Evolutionary conservation across 192 early-diverging fungal genomes (phyloP).

Genomic region (Mortierella alpina): DNA sequence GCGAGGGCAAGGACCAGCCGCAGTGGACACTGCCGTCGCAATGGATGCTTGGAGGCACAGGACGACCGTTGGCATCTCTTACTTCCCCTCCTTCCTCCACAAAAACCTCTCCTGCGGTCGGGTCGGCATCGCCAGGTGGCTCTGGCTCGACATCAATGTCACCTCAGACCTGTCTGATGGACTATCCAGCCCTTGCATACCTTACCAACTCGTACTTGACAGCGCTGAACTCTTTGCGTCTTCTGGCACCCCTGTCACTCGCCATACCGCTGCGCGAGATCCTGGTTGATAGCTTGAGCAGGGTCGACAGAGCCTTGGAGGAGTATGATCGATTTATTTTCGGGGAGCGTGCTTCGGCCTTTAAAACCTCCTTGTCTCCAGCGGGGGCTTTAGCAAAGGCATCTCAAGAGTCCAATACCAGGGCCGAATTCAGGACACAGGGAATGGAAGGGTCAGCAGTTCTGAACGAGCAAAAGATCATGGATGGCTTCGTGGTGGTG

Average conservation of each 20-base stretch:
- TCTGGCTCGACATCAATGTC: constrained; percentile 44
- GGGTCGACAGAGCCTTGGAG: constrained; percentile 30
- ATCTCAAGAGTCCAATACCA: neutral
- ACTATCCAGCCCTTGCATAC: constrained; percentile 73
- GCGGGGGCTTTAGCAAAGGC: neutral
- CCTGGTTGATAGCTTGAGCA: constrained; percentile 33
- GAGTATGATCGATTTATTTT: constrained; percentile 43
- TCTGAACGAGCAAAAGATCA: constrained; percentile 40
- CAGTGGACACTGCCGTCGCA: constrained; percentile 49
- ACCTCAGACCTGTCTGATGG: constrained; percentile 65
- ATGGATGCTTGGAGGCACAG: constrained; percentile 60
- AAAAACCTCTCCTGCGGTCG: constrained; percentile 21
- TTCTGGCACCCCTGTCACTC: constrained; percentile 61
- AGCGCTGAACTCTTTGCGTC: constrained; percentile 73
- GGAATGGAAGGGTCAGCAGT: constrained; percentile 34
- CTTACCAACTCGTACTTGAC: constrained; percentile 74
- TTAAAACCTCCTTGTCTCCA: neutral
- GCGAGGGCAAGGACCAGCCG: constrained; percentile 39
- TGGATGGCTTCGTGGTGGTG: constrained; percentile 46
- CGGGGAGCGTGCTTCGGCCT: constrained; percentile 31
- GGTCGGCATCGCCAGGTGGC: constrained; percentile 15
- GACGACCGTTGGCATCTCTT: constrained; percentile 9
- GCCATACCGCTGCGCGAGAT: constrained; percentile 43
- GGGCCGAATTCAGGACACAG: constrained; percentile 9
- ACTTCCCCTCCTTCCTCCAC: constrained; percentile 23